phyloP scores from a whole-genome alignment of 1,284 basidiomycete genomes.

The Ceratorhiza oryzae-sativae region DNA sequence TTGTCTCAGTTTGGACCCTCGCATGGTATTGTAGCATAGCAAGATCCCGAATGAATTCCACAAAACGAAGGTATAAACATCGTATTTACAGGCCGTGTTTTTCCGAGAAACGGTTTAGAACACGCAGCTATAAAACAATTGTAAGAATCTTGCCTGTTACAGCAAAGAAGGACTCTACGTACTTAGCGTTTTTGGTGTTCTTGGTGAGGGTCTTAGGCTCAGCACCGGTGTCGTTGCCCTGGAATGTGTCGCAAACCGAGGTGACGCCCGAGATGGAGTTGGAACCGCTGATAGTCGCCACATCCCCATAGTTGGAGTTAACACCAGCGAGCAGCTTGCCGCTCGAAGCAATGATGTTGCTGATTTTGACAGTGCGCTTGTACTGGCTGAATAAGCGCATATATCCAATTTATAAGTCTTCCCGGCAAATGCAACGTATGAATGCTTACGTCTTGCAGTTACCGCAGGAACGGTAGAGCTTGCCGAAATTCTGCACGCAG shows the following conservation, averaged over 20 bases:
- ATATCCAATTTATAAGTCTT: background rate
- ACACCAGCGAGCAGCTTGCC: constrained; percentile 38
- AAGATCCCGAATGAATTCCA: background rate
- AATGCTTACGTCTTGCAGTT: constrained; percentile 40
- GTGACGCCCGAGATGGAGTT: constrained; percentile 23
- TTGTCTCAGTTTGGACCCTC: background rate
- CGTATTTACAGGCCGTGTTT: background rate
- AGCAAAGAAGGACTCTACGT: background rate
- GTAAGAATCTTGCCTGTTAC: background rate
- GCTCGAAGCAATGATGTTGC: constrained; percentile 38
- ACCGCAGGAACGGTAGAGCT: constrained; percentile 43
- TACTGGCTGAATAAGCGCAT: constrained; percentile 35
- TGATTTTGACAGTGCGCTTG: constrained; percentile 48
- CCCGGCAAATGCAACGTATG: background rate
- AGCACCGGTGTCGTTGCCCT: constrained; percentile 32
- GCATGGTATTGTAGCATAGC: background rate
- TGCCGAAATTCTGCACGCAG: constrained; percentile 34
- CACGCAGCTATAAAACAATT: constrained; percentile 6
- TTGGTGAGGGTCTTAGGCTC: constrained; percentile 33
- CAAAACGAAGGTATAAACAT: background rate
- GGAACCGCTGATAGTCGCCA: constrained; percentile 37
- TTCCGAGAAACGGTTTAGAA: constrained; percentile 2
- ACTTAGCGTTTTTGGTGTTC: constrained; percentile 32
- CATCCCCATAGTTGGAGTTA: constrained; percentile 41
- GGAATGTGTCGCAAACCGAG: constrained; percentile 35